phyloP scores from a whole-genome alignment of 108 stramenopile genomes.

The Craspedostauros australis region DNA sequence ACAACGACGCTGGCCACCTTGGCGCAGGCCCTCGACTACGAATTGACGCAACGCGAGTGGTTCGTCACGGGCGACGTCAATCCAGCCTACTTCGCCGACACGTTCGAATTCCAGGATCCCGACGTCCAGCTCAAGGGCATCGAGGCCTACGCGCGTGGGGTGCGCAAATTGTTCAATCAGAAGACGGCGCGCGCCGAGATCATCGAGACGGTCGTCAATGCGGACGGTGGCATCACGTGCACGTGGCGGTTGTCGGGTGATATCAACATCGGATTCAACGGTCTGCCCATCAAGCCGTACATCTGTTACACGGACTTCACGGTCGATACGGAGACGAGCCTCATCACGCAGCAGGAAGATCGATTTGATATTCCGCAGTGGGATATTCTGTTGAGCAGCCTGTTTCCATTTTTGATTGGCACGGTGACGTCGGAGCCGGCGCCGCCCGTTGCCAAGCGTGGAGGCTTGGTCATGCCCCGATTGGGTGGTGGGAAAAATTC shows the following conservation, averaged over 20 bases:
- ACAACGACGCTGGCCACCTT: conserved; percentile 34
- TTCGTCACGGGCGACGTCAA: conserved; percentile 83
- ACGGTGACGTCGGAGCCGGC: conserved; percentile 45
- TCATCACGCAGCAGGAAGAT: conserved; percentile 77
- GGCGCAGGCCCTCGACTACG: conserved; percentile 44
- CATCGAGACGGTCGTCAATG: conserved; percentile 49
- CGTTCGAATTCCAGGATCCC: conserved; percentile 81
- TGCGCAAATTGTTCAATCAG: conserved; percentile 66
- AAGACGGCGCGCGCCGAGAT: conserved; percentile 66
- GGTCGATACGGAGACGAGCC: conserved; percentile 49
- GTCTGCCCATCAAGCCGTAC: conserved; percentile 81
- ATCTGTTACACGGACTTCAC: conserved; percentile 73
- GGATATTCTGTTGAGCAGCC: conserved; percentile 43
- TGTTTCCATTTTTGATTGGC: conserved; percentile 75
- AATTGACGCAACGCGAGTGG: conserved; percentile 74
- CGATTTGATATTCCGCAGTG: conserved; percentile 63
- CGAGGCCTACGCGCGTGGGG: conserved; percentile 72
- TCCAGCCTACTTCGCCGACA: conserved; percentile 63
- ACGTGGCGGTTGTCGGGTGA: conserved; percentile 75
- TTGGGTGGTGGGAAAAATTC: too few relatives aligned
- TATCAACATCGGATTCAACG: conserved; percentile 62
- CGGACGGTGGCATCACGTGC: conserved; percentile 47
- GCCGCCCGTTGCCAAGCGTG: conserved; percentile 34
- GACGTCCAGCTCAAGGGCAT: conserved; percentile 73
- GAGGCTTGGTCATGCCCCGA: conserved; percentile 19